phyloP scores from a whole-genome alignment of 306 rosid genomes.

The Medicago ruthenica region DNA sequence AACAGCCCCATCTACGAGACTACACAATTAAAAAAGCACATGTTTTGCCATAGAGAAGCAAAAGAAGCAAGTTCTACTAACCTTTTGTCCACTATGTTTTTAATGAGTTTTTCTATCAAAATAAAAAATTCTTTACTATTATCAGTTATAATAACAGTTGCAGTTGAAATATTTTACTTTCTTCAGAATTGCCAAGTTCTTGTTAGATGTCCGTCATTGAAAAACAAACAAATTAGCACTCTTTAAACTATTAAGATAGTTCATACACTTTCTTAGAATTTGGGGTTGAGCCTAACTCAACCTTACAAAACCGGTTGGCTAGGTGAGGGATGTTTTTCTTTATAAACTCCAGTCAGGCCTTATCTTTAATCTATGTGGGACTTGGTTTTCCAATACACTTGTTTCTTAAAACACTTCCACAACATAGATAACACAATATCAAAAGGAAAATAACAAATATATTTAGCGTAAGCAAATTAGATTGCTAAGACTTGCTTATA shows the following conservation, averaged over 20 bases:
- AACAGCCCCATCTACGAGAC: neutral
- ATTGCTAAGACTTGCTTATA: constrained; percentile 10
- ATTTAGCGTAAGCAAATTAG: constrained; percentile 13
- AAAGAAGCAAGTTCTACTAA: neutral
- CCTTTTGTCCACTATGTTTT: neutral
- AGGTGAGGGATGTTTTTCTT: no score
- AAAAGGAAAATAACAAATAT: constrained; percentile 15
- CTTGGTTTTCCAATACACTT: no score
- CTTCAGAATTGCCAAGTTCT: neutral
- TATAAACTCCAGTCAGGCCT: no score
- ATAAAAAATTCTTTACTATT: neutral
- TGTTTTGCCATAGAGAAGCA: neutral
- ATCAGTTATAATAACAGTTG: constrained; percentile 4
- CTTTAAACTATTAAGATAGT: constrained; percentile 7
- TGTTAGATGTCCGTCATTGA: constrained; percentile 5
- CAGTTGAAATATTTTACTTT: constrained; percentile 12
- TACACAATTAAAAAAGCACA: neutral
- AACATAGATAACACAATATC: constrained; percentile 1
- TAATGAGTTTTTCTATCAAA: neutral
- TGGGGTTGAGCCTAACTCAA: no score
- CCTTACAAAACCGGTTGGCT: no score
- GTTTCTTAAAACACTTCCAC: constrained; percentile 2
- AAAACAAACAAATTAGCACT: neutral
- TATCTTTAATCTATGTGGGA: no score
- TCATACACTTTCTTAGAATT: neutral